Evolutionary conservation across 2,329 filamentous ascomycete species (phyloP).

Genomic region (Stromatinia cepivora): DNA sequence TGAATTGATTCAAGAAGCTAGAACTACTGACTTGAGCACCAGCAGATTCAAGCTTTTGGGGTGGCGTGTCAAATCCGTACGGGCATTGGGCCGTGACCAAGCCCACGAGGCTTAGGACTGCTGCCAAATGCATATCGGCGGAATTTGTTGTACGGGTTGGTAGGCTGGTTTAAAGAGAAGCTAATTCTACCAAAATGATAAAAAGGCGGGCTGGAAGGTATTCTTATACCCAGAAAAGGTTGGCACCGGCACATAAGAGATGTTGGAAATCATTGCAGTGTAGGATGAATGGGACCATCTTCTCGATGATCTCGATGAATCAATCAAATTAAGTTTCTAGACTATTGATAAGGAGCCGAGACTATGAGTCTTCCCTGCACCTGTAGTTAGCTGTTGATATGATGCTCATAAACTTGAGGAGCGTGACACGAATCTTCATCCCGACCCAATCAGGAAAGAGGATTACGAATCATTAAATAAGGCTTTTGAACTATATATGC

Average conservation of each 20-base stretch:
- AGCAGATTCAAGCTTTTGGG: not conserved
- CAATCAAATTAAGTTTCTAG: not conserved
- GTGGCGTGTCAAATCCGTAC: not conserved
- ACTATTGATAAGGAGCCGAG: not conserved
- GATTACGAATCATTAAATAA: not conserved
- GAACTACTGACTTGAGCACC: not conserved
- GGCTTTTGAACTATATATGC: not conserved
- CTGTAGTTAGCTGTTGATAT: not conserved
- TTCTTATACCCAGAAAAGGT: not conserved
- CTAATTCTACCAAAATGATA: not conserved
- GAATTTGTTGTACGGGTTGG: not conserved
- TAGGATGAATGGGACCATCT: not conserved
- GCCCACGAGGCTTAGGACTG: not conserved
- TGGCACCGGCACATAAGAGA: not conserved
- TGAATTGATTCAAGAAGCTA: constrained; percentile 44
- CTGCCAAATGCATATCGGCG: constrained; percentile 7
- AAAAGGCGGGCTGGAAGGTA: not conserved
- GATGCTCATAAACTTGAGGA: not conserved
- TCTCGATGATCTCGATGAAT: not conserved
- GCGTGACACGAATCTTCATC: not conserved
- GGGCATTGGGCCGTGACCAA: constrained; percentile 15
- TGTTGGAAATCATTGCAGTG: not conserved
- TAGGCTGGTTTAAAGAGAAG: not conserved
- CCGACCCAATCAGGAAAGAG: not conserved
- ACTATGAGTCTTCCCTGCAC: not conserved